A percentile compares a stretch with the other conserved stretches of the same genome.
Evolutionary conservation across 768 basidiomycete genomes (phyloP).

Genomic region (Boletus rubropictus): DNA sequence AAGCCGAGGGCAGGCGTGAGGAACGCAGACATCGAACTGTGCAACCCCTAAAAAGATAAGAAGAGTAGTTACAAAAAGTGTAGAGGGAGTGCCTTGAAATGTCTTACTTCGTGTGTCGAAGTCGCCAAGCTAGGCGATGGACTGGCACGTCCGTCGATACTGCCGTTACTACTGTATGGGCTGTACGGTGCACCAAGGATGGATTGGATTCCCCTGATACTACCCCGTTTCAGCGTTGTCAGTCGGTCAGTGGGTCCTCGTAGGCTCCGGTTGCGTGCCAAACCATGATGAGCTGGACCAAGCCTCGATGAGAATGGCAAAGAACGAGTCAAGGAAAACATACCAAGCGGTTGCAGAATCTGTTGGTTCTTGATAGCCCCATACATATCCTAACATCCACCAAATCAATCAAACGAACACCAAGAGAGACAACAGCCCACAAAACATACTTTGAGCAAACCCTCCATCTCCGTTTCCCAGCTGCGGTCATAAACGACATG

Average conservation of each 20-base stretch:
- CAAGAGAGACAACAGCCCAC: neutral
- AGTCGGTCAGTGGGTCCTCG: constrained; percentile 68
- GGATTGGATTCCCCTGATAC: constrained; percentile 82
- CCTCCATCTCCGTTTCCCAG: constrained; percentile 88
- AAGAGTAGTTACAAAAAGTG: constrained; percentile 9
- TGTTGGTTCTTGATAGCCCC: constrained; percentile 85
- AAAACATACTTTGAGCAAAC: constrained; percentile 63
- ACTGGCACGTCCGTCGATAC: constrained; percentile 83
- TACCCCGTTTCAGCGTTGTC: constrained; percentile 79
- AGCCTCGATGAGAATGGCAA: constrained; percentile 57
- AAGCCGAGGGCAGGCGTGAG: constrained; percentile 89
- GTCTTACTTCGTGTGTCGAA: constrained; percentile 72
- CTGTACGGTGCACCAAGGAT: constrained; percentile 68
- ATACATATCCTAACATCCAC: constrained; percentile 77
- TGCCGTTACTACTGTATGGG: constrained; percentile 81
- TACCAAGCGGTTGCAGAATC: constrained; percentile 75
- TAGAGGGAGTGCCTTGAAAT: neutral
- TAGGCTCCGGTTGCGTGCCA: constrained; percentile 64
- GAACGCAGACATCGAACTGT: constrained; percentile 63
- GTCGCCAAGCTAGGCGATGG: constrained; percentile 91
- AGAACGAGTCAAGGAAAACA: constrained; percentile 35
- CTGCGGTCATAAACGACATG: constrained; percentile 51
- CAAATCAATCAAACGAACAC: constrained; percentile 1
- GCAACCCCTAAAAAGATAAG: constrained; percentile 40
- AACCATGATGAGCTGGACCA: constrained; percentile 37